Base-by-base conservation (phyloP, 1,284 basidiomycete species). In the Ustilago nuda region DNA sequence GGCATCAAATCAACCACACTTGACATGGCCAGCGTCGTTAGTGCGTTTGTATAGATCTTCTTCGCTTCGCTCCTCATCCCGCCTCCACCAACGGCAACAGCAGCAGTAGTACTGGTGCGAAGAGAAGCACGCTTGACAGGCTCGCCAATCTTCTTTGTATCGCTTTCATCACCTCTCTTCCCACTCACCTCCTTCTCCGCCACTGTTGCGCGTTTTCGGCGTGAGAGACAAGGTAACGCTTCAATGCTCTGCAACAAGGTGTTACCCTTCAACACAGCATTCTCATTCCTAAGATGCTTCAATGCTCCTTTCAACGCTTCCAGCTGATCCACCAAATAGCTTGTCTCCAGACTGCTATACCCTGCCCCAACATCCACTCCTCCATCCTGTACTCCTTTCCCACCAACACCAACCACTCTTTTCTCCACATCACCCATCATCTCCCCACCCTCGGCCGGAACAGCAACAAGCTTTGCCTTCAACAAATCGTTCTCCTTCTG, bases 221-320 rank as follows among this genome's bases (percentile, higher is more conserved):
- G 56, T 2, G 19, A 54, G 4, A 81, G 69, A 2, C 52, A 27
- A 8, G 87, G 92, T 0, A 98, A 88, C 3, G 90, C 86, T 72
- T 92, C 89, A 64, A 98, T 91, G 80, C 94, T 92, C 63, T 90
- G 89, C 74, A 95, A 90, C 0, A 98, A 88, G 82, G 94, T 93
- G 83, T 93, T 92, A 2, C 94, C 92, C 84, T 93, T 95, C 85
- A 99, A 90, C 84, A 93, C 93, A 1, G 93, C 90, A 86, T 99
- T 99, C 86, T 99, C 96, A 41, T 89, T 91, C 19, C 95, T 91
- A 33, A 99, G 88, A 89, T 93, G 96, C 33, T 93, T 91, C 32
- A 99, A 90, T 0, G 94, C 94, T 3, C 92, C 91, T 50, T 93
- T 92, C 19, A 98, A 89, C n/a, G 92, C 92, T 59, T 96, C 93